A percentile compares a stretch with the other conserved stretches of the same genome.
Conservation (phyloP, 2,329 filamentous ascomycete genomes). For the Xylaria sp. region DNA sequence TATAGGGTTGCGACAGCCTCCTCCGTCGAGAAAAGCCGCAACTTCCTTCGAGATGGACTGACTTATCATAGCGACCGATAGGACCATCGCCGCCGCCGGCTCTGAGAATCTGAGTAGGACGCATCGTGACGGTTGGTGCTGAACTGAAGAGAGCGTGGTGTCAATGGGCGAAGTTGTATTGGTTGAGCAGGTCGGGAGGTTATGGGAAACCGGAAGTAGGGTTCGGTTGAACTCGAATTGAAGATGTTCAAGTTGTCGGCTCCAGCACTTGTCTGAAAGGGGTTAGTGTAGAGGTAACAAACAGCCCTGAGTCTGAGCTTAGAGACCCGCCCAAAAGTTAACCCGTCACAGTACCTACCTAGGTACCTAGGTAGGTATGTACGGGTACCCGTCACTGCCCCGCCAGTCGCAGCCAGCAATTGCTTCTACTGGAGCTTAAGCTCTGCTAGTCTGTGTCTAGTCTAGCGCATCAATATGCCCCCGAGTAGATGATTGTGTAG, state of each 20-base stretch:
- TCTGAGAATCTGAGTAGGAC: slow-evolving; percentile 58
- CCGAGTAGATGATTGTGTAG: neutral
- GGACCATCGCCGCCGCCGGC: slow-evolving; percentile 56
- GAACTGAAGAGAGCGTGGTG: slow-evolving; percentile 44
- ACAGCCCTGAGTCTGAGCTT: slow-evolving; percentile 36
- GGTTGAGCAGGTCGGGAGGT: slow-evolving; percentile 37
- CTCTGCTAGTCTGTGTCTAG: neutral
- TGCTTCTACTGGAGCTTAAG: neutral
- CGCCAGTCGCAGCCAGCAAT: too few species aligned
- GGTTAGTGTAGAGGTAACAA: slow-evolving; percentile 31
- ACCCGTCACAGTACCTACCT: slow-evolving; percentile 17
- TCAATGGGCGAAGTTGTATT: slow-evolving; percentile 46
- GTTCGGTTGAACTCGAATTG: slow-evolving; percentile 44
- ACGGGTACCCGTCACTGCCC: neutral
- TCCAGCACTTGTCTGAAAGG: slow-evolving; percentile 33
- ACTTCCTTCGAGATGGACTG: slow-evolving; percentile 47
- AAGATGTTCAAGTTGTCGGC: slow-evolving; percentile 36
- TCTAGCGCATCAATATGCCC: neutral
- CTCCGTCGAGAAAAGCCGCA: slow-evolving; percentile 50
- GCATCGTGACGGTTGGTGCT: slow-evolving; percentile 54
- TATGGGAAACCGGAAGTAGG: slow-evolving; percentile 38
- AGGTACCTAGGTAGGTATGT: too few species aligned
- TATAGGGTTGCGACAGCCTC: neutral
- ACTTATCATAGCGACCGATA: slow-evolving; percentile 59
- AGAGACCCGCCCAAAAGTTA: slow-evolving; percentile 43